These are phyloP conservation scores for Mycosphaerella sp. DNA, from an alignment of 2,329 filamentous ascomycete genomes.

Conservation along the genomic window DNA sequence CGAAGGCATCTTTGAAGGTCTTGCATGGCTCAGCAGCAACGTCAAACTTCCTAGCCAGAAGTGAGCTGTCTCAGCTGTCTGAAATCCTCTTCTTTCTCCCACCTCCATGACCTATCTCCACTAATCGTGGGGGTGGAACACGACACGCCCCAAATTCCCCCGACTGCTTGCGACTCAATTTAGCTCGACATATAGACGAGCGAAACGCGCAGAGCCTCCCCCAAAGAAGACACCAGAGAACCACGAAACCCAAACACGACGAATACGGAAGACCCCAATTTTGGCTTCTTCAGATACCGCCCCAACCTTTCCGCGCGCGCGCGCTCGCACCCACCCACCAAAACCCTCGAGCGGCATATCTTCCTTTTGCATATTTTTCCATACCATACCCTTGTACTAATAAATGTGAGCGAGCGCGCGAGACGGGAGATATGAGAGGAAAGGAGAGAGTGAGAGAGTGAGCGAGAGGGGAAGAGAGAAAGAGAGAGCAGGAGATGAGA, in stretches of 20 bases:
- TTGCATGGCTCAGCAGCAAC: slow-evolving; percentile 48
- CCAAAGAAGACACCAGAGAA: not conserved
- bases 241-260: not conserved
- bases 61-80: slow-evolving; percentile 11
- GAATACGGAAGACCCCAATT: not conserved
- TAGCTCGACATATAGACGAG: not conserved
- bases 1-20: slow-evolving; percentile 48
- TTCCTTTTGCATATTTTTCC: not conserved
- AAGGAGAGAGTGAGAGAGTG: not conserved
- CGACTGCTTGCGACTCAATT: not conserved
- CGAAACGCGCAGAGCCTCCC: not conserved
- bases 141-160: not conserved
- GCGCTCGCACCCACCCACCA: not conserved
- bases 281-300: not conserved
- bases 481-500: no score
- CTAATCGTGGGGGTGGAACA: not conserved
- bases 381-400: not conserved
- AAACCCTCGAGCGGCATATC: not conserved
- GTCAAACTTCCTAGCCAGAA: slow-evolving; percentile 37
- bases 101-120: not conserved
- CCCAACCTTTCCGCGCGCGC: not conserved
- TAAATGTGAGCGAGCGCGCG: not conserved
- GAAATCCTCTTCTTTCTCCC: not conserved
- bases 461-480: not conserved
- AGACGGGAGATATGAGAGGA: not conserved